Evolutionary conservation across 495 filamentous ascomycete genomes (phyloP), one percentile per base, ranked within the genome.

Genomic region (Hypoxylon lienhwacheense): DNA sequence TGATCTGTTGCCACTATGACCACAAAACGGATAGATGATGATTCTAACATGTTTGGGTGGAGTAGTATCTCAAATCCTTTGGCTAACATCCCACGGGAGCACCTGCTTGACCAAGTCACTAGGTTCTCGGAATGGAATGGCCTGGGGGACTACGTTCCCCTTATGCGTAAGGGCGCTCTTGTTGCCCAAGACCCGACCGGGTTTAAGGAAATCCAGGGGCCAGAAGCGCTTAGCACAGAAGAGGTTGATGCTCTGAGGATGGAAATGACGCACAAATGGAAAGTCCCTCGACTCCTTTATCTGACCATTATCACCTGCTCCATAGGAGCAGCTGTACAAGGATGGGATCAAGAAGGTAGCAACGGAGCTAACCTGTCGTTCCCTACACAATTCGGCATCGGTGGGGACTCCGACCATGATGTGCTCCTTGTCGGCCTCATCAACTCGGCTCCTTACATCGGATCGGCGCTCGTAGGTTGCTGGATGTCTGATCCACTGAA

Each of bases 331-430:
- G 84, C 84, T 5, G 81, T 86, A 3, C 85, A 88, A 70, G 81
- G 81, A 21, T 87, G 83, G 84, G 85, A 87, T 64, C 83, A 87
- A 55, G 86, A 85, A n/a, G 84, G 84, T n/a, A 82, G 80, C 40
- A 88, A 88, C 53, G 85, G 84, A 35, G 85, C 85, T 22, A 87
- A 87, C 46, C 63, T 88, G 31, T 76, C 75, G 14, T 87, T 85
- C 64, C 81, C 81, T 0, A 49, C 63, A 19, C 77, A 77, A 21
- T 82, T 88, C 53, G 79, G 79, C 14, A 83, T 87, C 29, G 74
- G 77, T 1, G 64, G 72, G 10, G 10, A 56, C 2, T 43, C 65
- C 19, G 52, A 62, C 5, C 54, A 57, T 10, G 81, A 87, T 60
- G 65, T 75, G 16, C 85, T 83, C 77, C 68, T 87, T 21, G 75